Percentiles rank a stretch among this genome's conserved stretches.
phyloP scores from a whole-genome alignment of 768 basidiomycete genomes.

The Suillus paluster region DNA sequence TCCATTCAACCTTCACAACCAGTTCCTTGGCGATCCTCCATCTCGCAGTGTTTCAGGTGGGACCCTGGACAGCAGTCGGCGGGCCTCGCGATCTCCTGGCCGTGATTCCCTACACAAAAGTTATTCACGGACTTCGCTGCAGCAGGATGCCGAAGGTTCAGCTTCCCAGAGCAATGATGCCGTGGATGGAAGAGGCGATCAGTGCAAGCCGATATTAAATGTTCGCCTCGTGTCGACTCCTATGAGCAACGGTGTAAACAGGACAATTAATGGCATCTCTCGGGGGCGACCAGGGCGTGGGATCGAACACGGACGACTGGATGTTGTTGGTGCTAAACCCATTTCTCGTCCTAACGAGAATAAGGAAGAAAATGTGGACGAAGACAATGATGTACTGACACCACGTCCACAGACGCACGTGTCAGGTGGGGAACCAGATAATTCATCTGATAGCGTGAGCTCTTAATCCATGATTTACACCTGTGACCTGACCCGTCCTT shows the following conservation, averaged over 20 bases:
- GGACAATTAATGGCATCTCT: constrained; percentile 9
- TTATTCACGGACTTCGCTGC: constrained; percentile 27
- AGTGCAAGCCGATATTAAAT: constrained; percentile 20
- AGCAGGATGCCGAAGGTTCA: constrained; percentile 21
- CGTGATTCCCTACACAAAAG: constrained; percentile 23
- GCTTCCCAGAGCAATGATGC: constrained; percentile 14
- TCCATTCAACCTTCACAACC: constrained; percentile 64
- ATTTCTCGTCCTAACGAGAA: background rate
- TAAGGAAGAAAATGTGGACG: constrained; percentile 6
- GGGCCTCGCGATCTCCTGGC: constrained; percentile 23
- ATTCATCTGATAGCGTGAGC: background rate
- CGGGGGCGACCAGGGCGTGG: constrained; percentile 28
- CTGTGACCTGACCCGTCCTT: constrained; percentile 13
- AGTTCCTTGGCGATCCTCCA: constrained; percentile 29
- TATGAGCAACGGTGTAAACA: constrained; percentile 5
- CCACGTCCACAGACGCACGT: constrained; percentile 4
- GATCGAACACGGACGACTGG: constrained; percentile 17
- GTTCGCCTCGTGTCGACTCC: constrained; percentile 27
- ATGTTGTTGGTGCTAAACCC: background rate
- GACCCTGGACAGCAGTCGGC: constrained; percentile 26
- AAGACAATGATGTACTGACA: constrained; percentile 9
- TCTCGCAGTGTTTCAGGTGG: constrained; percentile 40
- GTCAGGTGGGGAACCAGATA: constrained; percentile 7
- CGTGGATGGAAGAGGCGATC: constrained; percentile 6
- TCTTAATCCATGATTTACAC: constrained; percentile 1